phyloP scores from a whole-genome alignment of 75 land plant species.

The Cryptomeria japonica region DNA sequence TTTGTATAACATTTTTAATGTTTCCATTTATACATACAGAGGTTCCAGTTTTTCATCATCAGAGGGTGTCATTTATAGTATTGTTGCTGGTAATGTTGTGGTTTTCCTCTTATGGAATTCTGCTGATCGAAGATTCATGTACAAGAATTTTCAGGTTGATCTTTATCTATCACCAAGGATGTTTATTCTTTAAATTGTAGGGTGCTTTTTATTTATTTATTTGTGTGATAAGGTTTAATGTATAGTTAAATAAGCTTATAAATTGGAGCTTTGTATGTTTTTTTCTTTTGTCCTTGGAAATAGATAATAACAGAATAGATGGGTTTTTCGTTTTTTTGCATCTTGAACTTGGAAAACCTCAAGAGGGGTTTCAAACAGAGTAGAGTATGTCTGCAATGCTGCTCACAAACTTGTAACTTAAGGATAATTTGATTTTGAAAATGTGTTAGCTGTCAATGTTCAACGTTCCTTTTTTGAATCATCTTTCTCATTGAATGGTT shows the following conservation, averaged over 20 bases:
- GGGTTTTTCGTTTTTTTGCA: not conserved
- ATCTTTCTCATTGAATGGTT: not conserved
- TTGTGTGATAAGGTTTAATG: not conserved
- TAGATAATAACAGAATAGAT: not conserved
- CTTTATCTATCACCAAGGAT: not conserved
- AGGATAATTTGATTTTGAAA: not conserved
- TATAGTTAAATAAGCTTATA: not conserved
- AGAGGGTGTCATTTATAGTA: not conserved
- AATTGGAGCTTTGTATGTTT: not conserved
- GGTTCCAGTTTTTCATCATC: not conserved
- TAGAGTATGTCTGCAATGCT: not conserved
- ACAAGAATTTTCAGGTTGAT: not conserved
- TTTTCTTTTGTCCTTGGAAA: not conserved
- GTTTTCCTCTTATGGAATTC: not conserved
- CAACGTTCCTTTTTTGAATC: not conserved
- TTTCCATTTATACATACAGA: not conserved
- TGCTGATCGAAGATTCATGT: constrained; percentile 1
- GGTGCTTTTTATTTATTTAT: not conserved
- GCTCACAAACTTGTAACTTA: not conserved
- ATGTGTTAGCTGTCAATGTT: not conserved
- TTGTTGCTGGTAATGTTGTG: not conserved
- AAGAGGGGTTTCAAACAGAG: not conserved
- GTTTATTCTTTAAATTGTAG: not conserved
- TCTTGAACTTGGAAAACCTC: not conserved
- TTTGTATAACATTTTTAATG: not conserved